phyloP scores from a whole-genome alignment of 345 rosid genomes.

The Arabis alpina region DNA sequence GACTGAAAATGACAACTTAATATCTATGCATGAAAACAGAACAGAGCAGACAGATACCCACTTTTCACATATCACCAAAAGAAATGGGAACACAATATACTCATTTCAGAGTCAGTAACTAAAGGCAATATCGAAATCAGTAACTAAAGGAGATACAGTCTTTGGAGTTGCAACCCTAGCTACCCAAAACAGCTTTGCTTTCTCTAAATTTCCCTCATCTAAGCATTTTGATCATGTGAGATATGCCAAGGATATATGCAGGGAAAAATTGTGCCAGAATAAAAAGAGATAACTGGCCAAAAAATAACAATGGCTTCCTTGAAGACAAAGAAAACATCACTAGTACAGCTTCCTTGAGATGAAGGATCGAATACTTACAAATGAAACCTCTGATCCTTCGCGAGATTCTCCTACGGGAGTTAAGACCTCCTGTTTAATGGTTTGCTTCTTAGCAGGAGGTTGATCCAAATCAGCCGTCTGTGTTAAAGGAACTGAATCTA shows the following conservation, averaged over 20 bases:
- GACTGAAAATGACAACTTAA: background rate
- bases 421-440: constrained; percentile 59
- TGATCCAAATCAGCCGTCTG: constrained; percentile 42
- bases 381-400: constrained; percentile 52
- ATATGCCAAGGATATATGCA: background rate
- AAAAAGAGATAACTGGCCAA: background rate
- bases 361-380: constrained; percentile 54
- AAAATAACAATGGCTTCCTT: background rate
- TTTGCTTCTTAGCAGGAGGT: constrained; percentile 81
- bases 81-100: background rate
- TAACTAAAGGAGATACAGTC: constrained; percentile 7
- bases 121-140: background rate
- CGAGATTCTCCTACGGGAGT: constrained; percentile 43
- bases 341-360: constrained; percentile 15
- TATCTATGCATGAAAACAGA: constrained; percentile 4
- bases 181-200: background rate
- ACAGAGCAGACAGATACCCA: background rate
- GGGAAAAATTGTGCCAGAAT: background rate
- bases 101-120: background rate
- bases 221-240: background rate
- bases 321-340: background rate
- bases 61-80: background rate
- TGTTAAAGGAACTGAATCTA: constrained; percentile 68
- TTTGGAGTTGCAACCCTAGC: background rate
- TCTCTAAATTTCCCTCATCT: background rate